Conservation (phyloP, 2,329 filamentous ascomycete genomes). For the Arthroderma sp. region DNA sequence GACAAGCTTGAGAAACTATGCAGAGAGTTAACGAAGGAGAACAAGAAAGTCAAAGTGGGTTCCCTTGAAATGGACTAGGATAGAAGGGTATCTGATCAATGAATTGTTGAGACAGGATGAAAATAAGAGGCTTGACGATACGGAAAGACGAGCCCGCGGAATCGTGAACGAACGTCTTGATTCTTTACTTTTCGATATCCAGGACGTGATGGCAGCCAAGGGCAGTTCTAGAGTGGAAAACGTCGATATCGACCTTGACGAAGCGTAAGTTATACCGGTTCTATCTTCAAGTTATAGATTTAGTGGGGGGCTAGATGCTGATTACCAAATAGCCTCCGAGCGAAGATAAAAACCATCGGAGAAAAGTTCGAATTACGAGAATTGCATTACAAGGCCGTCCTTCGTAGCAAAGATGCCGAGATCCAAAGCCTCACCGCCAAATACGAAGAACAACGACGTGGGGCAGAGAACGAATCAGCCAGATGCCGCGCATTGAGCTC, state of each 20-base stretch:
- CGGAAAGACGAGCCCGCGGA: slow-evolving; percentile 67
- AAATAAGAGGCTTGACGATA: slow-evolving; percentile 81
- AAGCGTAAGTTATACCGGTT: slow-evolving; percentile 50
- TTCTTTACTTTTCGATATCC: slow-evolving; percentile 66
- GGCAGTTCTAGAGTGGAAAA: slow-evolving; percentile 69
- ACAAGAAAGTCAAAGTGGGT: slow-evolving; percentile 90
- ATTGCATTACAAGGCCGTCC: slow-evolving; percentile 79
- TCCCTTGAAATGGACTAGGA: neutral
- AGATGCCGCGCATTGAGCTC: slow-evolving; percentile 75
- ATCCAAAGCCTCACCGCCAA: slow-evolving; percentile 84
- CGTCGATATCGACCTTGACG: slow-evolving; percentile 77
- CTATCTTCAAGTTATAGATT: neutral
- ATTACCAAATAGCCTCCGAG: slow-evolving; percentile 39
- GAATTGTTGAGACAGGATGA: slow-evolving; percentile 51
- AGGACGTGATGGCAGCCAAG: slow-evolving; percentile 78
- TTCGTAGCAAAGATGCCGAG: slow-evolving; percentile 91
- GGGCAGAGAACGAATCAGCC: slow-evolving; percentile 65
- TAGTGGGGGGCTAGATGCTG: slow-evolving; percentile 8
- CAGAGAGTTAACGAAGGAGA: slow-evolving; percentile 86
- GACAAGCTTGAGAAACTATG: slow-evolving; percentile 96
- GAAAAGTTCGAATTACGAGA: slow-evolving; percentile 96
- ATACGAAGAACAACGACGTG: slow-evolving; percentile 80
- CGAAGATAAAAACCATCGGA: slow-evolving; percentile 82
- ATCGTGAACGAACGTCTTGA: slow-evolving; percentile 79
- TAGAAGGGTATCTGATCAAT: slow-evolving; percentile 10